Percentiles rank a stretch among this genome's conserved stretches.
Conservation (phyloP, 163 green algal species). For the Scenedesmus sp. region DNA sequence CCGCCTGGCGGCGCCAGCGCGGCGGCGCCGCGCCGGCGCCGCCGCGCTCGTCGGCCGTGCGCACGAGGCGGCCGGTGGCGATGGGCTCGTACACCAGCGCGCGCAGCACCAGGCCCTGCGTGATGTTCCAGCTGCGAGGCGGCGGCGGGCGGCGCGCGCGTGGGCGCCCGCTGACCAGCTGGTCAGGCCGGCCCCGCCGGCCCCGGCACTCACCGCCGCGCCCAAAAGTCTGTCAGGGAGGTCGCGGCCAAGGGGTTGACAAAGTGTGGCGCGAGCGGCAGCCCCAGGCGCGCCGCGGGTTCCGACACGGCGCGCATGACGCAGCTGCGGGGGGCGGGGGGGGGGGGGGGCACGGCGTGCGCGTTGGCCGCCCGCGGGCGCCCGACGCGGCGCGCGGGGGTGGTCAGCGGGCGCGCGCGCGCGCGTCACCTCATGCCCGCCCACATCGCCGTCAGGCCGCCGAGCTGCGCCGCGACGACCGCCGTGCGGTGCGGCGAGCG, state of each 20-base stretch:
- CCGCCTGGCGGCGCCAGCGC: slow-evolving; percentile 34
- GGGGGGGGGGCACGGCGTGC: no score
- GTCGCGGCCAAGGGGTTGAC: slow-evolving; percentile 7
- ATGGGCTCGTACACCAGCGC: slow-evolving; percentile 43
- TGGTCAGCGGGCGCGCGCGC: no score
- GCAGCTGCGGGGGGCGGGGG: slow-evolving; percentile 11
- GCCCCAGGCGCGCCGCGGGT: background rate
- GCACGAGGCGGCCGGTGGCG: slow-evolving; percentile 14
- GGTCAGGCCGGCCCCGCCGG: no score
- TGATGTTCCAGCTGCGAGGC: slow-evolving; percentile 50
- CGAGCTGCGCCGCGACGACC: background rate
- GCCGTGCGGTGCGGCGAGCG: background rate
- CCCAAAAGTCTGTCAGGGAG: slow-evolving; percentile 39
- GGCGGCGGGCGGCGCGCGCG: no score
- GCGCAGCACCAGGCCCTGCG: slow-evolving; percentile 39
- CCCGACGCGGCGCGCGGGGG: no score
- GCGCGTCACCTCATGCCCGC: no score
- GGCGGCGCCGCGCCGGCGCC: background rate
- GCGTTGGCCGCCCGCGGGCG: no score
- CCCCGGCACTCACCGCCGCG: no score
- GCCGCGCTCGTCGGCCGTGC: background rate
- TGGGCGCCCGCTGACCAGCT: no score
- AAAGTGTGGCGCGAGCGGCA: slow-evolving; percentile 43
- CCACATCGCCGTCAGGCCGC: slow-evolving; percentile 30
- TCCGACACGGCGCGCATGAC: slow-evolving; percentile 15